These are phyloP conservation scores for Pythium chondricola DNA, from an alignment of 352 stramenopile genomes.

Conservation along the genomic window DNA sequence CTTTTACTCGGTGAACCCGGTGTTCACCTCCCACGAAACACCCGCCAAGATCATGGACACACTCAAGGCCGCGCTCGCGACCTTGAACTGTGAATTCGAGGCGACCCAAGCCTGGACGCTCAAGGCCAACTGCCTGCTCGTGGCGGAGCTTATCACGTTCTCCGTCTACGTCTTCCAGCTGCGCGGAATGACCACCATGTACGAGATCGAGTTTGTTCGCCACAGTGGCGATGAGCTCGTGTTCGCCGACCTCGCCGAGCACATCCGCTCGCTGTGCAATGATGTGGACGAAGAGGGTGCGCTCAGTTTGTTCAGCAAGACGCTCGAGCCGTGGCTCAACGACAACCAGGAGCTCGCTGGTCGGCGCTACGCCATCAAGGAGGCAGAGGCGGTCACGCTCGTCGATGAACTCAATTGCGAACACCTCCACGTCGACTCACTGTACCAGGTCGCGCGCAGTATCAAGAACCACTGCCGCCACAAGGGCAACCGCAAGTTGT, in stretches of 20 bases:
- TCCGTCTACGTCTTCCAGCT: conserved; percentile 42
- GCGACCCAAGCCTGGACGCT: conserved; percentile 36
- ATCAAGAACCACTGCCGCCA: conserved; percentile 71
- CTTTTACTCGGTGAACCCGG: conserved; percentile 49
- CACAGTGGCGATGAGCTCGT: conserved; percentile 42
- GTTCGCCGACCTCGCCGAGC: conserved; percentile 49
- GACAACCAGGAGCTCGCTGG: conserved; percentile 39
- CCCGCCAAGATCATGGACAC: conserved; percentile 48
- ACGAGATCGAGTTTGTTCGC: conserved; percentile 56
- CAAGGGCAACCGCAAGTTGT: conserved; percentile 61
- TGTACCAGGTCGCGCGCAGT: conserved; percentile 55
- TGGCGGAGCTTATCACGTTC: conserved; percentile 65
- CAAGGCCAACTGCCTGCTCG: conserved; percentile 45
- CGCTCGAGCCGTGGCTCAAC: conserved; percentile 53
- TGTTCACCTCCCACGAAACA: conserved; percentile 33
- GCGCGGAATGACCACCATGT: conserved; percentile 16
- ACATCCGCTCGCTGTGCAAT: conserved; percentile 42
- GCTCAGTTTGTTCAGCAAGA: conserved; percentile 37
- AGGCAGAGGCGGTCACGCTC: conserved; percentile 34
- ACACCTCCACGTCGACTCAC: conserved; percentile 43
- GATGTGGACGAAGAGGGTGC: conserved; percentile 55
- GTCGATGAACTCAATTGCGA: conserved; percentile 55
- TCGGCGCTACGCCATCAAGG: conserved; percentile 47
- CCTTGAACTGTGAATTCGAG: conserved; percentile 36
- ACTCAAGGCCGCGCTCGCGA: conserved; percentile 25